These are phyloP conservation scores for Emydomyces testavorans DNA, from an alignment of 2,329 filamentous ascomycete genomes.

Conservation along the genomic window DNA sequence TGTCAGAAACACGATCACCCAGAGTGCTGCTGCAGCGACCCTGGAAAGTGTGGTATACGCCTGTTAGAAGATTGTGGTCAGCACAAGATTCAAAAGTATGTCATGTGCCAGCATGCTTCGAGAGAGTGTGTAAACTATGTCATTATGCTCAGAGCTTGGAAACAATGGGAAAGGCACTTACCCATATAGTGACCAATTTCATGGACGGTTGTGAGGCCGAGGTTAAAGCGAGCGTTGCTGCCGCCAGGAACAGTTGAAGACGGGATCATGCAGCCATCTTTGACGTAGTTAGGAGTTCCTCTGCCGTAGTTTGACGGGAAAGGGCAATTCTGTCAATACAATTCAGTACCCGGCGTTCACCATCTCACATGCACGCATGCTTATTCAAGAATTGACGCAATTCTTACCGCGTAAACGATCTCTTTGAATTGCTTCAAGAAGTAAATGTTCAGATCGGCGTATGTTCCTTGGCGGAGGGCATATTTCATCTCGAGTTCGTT, in stretches of 20 bases:
- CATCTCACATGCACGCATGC: no score
- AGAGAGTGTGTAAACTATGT: no score
- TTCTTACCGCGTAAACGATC: slow-evolving; percentile 17
- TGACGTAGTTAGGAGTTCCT: slow-evolving; percentile 34
- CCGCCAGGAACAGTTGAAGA: slow-evolving; percentile 47
- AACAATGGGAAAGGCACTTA: background rate
- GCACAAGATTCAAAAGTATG: background rate
- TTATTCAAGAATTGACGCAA: background rate
- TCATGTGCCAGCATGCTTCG: no score
- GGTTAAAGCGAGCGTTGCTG: slow-evolving; percentile 38
- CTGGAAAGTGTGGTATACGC: slow-evolving; percentile 36
- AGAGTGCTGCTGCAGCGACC: slow-evolving; percentile 29
- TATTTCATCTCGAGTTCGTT: slow-evolving; percentile 44
- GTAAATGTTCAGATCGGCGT: slow-evolving; percentile 47
- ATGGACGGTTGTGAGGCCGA: slow-evolving; percentile 37
- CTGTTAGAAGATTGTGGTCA: background rate
- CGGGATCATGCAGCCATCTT: slow-evolving; percentile 48
- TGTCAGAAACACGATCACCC: slow-evolving; percentile 37
- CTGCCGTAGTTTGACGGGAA: slow-evolving; percentile 28
- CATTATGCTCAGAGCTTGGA: no score
- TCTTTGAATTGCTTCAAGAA: slow-evolving; percentile 44
- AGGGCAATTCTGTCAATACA: slow-evolving; percentile 23
- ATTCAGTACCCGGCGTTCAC: slow-evolving; percentile 27
- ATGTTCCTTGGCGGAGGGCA: slow-evolving; percentile 43
- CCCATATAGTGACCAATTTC: slow-evolving; percentile 41